Base-by-base conservation (phyloP, 129 eudicot genomes). In the Artemisia tridentata region DNA sequence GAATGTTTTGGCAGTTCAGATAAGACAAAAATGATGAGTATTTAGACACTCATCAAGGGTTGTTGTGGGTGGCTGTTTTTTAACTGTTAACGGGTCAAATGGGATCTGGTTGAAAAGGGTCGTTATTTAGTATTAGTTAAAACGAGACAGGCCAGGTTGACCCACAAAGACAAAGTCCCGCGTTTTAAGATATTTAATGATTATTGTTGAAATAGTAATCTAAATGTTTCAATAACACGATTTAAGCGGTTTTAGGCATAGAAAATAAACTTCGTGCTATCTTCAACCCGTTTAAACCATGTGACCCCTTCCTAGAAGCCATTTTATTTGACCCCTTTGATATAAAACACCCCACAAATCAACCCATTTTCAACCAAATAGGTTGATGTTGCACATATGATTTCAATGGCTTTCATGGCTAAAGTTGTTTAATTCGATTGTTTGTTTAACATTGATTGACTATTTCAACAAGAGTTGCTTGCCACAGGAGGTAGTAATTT, bases 61-160 rank as follows among this genome's bases (percentile, higher is more conserved):
- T n/a, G 23, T 21, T 21, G 23, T 66, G 88, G 88, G 18, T 88
- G 88, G 63, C 77, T 84, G 29, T 61, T 85, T 88, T 88, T 83
- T 88, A 85, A 63, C 91, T 85, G 7, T 71, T 52, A 70, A 70
- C 8, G 0, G 9, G 55, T 70, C 55, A 70, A 70, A 21, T 21
- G 23, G 23, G 23, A 1, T 21, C 23, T 21, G 23, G 23, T 21
- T 21, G 23, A 21, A 21, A 21, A 21, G 23, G 23, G 23, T 21
- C 23, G 23, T 21, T 21, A 21, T 21, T 21, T 21, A 21, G 23
- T 21, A 21, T 21, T 21, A 21, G 23, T 21, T 21, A 21, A 21
- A 21, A 21, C 23, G 23, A 21, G 0, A 21, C 23, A 21, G 51
- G 46, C 29, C 25, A 11, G 19, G 47, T 25, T 15, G 66, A 31